Conservation (phyloP, 176 grass and related monocot genomes). For the Musa itinerans region DNA sequence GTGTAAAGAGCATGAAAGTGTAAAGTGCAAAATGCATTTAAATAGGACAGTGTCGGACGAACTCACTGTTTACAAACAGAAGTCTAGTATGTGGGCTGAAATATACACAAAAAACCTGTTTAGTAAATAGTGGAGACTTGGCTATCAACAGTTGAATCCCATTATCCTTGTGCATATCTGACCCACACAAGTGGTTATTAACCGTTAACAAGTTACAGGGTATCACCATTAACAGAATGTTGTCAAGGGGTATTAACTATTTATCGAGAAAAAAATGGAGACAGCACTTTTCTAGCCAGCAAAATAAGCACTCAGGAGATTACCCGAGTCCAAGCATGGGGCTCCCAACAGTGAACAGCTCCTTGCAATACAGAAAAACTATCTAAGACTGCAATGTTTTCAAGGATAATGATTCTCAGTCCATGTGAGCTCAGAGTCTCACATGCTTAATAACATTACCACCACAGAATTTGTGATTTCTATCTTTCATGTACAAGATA, state of each 20-base stretch:
- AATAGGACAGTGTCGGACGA: background rate
- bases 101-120: background rate
- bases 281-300: no score
- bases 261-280: no score
- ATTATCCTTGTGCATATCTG: background rate
- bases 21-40: background rate
- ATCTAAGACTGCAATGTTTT: background rate
- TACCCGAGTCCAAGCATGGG: no score
- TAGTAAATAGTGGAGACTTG: no score
- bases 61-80: background rate
- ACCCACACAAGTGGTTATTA: background rate
- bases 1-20: constrained; percentile 11
- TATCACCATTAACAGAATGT: no score
- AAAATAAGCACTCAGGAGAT: no score
- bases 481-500: background rate
- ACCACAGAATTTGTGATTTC: background rate
- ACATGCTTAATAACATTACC: background rate
- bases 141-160: no score
- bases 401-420: background rate
- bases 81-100: background rate
- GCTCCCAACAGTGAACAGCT: no score
- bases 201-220: background rate
- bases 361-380: no score
- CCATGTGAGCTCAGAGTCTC: background rate
- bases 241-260: no score